Conservation (phyloP, 2,329 filamentous ascomycete genomes). For the Pezicula neosporulosa region DNA sequence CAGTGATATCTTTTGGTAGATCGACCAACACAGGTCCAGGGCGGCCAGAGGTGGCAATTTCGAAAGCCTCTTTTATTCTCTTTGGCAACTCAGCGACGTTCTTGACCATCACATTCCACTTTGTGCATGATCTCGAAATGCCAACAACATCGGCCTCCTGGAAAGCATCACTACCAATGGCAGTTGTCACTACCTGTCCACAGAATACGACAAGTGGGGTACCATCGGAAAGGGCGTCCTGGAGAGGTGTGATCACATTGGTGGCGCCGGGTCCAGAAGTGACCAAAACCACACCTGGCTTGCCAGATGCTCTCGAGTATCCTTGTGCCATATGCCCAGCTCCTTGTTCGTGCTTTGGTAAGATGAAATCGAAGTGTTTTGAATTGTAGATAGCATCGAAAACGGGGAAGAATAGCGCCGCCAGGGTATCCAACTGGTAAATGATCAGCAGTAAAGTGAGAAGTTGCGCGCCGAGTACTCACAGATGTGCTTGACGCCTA, state of each 20-base stretch:
- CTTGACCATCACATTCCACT: conserved; percentile 99
- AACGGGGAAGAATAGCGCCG: conserved; percentile 93
- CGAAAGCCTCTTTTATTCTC: conserved; percentile 95
- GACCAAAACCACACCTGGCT: conserved; percentile 92
- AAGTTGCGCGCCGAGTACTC: conserved; percentile 38
- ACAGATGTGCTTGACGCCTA: conserved; percentile 93
- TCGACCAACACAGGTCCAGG: conserved; percentile 95
- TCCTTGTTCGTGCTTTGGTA: conserved; percentile 94
- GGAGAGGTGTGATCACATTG: conserved; percentile 94
- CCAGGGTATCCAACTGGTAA: conserved; percentile 78
- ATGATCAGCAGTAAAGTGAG: conserved; percentile 9
- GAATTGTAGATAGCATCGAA: conserved; percentile 99
- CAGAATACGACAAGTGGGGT: conserved; percentile 95
- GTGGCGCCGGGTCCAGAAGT: conserved; percentile 96
- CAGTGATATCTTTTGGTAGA: conserved; percentile 94
- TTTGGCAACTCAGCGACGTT: conserved; percentile 88
- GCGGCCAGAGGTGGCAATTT: conserved; percentile 91
- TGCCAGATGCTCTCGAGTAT: conserved; percentile 89
- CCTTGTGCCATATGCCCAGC: conserved; percentile 98
- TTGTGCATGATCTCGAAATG: conserved; percentile 92
- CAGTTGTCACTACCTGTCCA: conserved; percentile 85
- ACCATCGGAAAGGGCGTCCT: conserved; percentile 92
- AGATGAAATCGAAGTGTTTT: conserved; percentile 91
- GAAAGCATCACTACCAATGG: conserved; percentile 94
- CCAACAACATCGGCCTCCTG: conserved; percentile 94